These are phyloP conservation scores for Hevea brasiliensis DNA, from an alignment of 345 rosid species.

Conservation along the genomic window DNA sequence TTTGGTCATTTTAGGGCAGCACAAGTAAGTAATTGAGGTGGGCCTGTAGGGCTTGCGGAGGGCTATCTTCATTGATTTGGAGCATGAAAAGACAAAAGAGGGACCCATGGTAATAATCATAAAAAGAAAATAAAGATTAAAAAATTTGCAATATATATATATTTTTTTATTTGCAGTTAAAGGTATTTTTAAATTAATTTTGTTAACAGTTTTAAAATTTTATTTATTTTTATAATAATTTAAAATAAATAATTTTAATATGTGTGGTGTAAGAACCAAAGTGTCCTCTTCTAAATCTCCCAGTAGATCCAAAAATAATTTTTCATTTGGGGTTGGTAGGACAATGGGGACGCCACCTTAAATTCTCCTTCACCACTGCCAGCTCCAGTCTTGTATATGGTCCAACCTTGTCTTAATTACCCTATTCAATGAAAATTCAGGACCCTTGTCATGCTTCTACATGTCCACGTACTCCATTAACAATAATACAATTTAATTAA, in stretches of 20 bases:
- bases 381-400: constrained; percentile 40
- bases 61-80: constrained; percentile 17
- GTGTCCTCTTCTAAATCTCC: constrained; percentile 3
- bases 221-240: too few species aligned
- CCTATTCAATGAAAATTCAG: constrained; percentile 29
- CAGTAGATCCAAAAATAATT: background rate
- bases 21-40: constrained; percentile 22
- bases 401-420: constrained; percentile 42
- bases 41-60: constrained; percentile 23
- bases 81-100: constrained; percentile 24
- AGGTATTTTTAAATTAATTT: too few species aligned
- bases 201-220: too few species aligned
- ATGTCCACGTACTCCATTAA: background rate
- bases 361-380: constrained; percentile 41
- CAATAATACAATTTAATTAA: background rate
- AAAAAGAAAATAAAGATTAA: background rate
- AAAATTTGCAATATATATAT: too few species aligned
- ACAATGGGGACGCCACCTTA: constrained; percentile 44
- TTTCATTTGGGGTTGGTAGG: constrained; percentile 23
- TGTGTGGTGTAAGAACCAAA: constrained; percentile 20
- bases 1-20: constrained; percentile 7
- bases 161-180: too few species aligned
- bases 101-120: too few species aligned
- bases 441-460: constrained; percentile 10
- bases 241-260: constrained; percentile 4